phyloP scores from a whole-genome alignment of 2,329 filamentous ascomycete species.

The Paraphaeosphaeria sporulosa region DNA sequence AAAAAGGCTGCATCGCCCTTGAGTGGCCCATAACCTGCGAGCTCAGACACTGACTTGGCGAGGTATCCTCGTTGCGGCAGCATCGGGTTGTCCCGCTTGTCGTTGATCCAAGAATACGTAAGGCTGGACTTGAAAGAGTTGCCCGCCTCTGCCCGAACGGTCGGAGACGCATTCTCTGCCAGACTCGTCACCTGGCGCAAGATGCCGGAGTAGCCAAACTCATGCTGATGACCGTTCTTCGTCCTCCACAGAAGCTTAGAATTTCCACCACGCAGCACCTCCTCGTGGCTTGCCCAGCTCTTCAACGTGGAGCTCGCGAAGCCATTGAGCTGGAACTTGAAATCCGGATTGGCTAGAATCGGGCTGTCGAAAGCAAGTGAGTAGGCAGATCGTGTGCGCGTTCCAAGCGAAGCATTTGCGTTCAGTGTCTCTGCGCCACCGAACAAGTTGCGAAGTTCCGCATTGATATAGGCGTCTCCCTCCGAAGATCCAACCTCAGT shows the following conservation, averaged over 20 bases:
- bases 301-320: conserved; percentile 87
- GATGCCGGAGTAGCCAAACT: conserved; percentile 78
- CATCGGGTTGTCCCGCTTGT: conserved; percentile 83
- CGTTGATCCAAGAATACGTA: conserved; percentile 80
- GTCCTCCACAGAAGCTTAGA: conserved; percentile 79
- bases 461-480: conserved; percentile 89
- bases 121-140: conserved; percentile 90
- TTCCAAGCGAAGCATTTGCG: conserved; percentile 86
- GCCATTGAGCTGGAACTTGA: conserved; percentile 79
- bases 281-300: conserved; percentile 92
- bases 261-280: conserved; percentile 80
- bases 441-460: conserved; percentile 89
- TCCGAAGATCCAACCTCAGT: conserved; percentile 94
- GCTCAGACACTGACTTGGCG: conserved; percentile 76
- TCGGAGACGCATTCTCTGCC: conserved; percentile 76
- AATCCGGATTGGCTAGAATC: conserved; percentile 82
- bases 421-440: conserved; percentile 91
- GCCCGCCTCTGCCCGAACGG: conserved; percentile 83
- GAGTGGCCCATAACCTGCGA: conserved; percentile 87
- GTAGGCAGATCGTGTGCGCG: conserved; percentile 89
- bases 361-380: conserved; percentile 85
- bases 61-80: conserved; percentile 85
- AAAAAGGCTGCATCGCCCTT: conserved; percentile 92
- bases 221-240: conserved; percentile 71
- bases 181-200: conserved; percentile 92